These are phyloP conservation scores for Bauhinia variegata DNA, from an alignment of 306 rosid species.

Conservation along the genomic window DNA sequence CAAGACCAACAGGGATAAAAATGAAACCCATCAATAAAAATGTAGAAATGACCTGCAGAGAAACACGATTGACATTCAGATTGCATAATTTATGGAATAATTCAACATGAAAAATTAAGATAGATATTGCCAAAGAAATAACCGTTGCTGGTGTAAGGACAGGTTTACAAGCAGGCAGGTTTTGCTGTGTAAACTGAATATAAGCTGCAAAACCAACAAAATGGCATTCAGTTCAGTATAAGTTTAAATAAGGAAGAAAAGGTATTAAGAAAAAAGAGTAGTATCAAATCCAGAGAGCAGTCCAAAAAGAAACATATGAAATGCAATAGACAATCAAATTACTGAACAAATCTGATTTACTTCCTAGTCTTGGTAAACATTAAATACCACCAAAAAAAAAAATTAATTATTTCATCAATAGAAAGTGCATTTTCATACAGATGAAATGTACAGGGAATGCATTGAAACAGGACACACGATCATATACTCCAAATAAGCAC, in stretches of 20 bases:
- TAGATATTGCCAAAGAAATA: constrained; percentile 47
- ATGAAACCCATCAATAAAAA: constrained; percentile 66
- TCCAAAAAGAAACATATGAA: constrained; percentile 23
- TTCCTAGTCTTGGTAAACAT: constrained; percentile 19
- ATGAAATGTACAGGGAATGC: constrained; percentile 2
- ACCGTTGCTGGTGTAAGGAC: constrained; percentile 88
- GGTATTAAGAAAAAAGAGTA: neutral
- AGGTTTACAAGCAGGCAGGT: constrained; percentile 94
- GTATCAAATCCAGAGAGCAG: constrained; percentile 1
- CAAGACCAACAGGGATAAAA: constrained; percentile 83
- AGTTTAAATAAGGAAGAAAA: constrained; percentile 17
- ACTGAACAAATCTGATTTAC: constrained; percentile 20
- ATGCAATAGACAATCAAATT: constrained; percentile 10
- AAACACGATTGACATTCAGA: constrained; percentile 36
- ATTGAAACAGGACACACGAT: constrained; percentile 17
- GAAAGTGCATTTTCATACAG: constrained; percentile 3
- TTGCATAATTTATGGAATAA: constrained; percentile 7
- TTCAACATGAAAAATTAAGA: constrained; percentile 28
- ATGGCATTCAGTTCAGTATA: constrained; percentile 34
- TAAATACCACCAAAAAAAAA: constrained; percentile 6
- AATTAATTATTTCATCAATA: constrained; percentile 20
- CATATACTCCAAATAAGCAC: neutral
- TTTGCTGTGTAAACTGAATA: constrained; percentile 82
- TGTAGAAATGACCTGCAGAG: constrained; percentile 73
- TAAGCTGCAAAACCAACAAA: constrained; percentile 60